These are phyloP conservation scores for Lentithecium fluviatile DNA, from an alignment of 495 filamentous ascomycete genomes.

Conservation along the genomic window DNA sequence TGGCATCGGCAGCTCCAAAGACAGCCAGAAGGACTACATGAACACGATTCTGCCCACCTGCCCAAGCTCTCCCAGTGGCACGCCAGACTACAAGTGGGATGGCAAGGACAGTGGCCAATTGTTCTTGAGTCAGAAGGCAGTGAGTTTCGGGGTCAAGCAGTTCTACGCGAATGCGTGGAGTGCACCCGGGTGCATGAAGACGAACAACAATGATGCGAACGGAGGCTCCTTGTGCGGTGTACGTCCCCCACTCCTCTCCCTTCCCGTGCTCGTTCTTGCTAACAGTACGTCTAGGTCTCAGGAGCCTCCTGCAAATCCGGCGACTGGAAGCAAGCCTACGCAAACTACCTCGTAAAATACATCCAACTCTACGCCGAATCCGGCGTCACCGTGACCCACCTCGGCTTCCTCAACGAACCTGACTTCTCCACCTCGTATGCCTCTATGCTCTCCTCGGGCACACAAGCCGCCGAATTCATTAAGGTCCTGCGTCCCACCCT, in stretches of 20 bases:
- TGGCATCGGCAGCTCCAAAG: constrained; percentile 34
- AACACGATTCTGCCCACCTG: constrained; percentile 40
- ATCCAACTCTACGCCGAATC: constrained; percentile 26
- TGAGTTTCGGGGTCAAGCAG: constrained; percentile 28
- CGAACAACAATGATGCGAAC: constrained; percentile 28
- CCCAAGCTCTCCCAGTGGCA: constrained; percentile 15
- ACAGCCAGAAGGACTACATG: constrained; percentile 48
- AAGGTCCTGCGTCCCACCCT: constrained; percentile 29
- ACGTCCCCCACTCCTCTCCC: not conserved
- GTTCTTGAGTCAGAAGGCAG: constrained; percentile 29
- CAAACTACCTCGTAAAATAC: constrained; percentile 33
- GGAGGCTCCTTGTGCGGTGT: constrained; percentile 31
- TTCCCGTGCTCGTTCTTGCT: not conserved
- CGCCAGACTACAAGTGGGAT: constrained; percentile 31
- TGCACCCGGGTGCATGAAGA: constrained; percentile 35
- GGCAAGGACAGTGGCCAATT: constrained; percentile 31
- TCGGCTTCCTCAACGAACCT: constrained; percentile 35
- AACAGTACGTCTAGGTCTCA: constrained; percentile 8
- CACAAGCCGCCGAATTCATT: constrained; percentile 34
- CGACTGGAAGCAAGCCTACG: constrained; percentile 32
- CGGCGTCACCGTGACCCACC: constrained; percentile 26
- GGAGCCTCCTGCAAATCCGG: constrained; percentile 22
- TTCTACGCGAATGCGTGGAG: constrained; percentile 33
- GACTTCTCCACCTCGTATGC: constrained; percentile 30
- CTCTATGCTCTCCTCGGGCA: constrained; percentile 25